These are phyloP conservation scores for Reticulascus tulasneorum DNA, from an alignment of 2,329 filamentous ascomycete species.

Conservation along the genomic window DNA sequence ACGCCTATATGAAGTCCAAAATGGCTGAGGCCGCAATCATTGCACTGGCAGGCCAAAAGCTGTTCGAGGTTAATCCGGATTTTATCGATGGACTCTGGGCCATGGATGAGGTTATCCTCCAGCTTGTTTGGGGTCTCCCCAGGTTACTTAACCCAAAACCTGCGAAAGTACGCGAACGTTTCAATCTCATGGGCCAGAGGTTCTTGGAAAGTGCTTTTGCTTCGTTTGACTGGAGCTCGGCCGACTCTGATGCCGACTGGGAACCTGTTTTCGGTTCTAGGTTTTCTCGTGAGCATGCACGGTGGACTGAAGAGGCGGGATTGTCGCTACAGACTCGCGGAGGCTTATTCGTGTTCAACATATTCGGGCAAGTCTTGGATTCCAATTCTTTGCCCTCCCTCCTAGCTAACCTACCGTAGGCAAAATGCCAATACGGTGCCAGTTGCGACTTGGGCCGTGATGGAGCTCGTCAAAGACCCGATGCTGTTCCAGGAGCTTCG, in stretches of 20 bases:
- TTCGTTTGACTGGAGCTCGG: conserved; percentile 16
- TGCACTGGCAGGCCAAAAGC: conserved; percentile 17
- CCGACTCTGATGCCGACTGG: conserved; percentile 17
- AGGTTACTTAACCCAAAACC: conserved; percentile 16
- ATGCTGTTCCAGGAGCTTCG: conserved; percentile 16
- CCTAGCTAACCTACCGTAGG: conserved; percentile 4
- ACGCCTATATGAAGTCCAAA: conserved; percentile 15
- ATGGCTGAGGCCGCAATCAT: conserved; percentile 18
- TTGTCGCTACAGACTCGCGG: conserved; percentile 13
- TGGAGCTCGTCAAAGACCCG: conserved; percentile 21
- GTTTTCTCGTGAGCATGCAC: conserved; percentile 15
- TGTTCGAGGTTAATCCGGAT: conserved; percentile 20
- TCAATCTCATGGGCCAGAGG: conserved; percentile 6
- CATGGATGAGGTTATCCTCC: conserved; percentile 17
- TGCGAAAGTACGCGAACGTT: conserved; percentile 12
- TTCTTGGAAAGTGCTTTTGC: conserved; percentile 9
- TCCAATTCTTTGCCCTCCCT: fast-evolving
- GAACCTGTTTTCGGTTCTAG: conserved; percentile 23
- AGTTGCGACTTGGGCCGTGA: conserved; percentile 22
- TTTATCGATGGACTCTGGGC: conserved; percentile 21
- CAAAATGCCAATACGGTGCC: conserved; percentile 26
- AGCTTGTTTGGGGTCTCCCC: conserved; percentile 18
- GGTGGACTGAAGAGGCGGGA: conserved; percentile 15
- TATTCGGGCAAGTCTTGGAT: conserved; percentile 1
- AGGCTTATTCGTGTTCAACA: conserved; percentile 7